Evolutionary conservation across 2,329 filamentous ascomycete species (phyloP), one percentile per base, ranked within the genome.

Genomic region (Magnaporthiopsis poae): DNA sequence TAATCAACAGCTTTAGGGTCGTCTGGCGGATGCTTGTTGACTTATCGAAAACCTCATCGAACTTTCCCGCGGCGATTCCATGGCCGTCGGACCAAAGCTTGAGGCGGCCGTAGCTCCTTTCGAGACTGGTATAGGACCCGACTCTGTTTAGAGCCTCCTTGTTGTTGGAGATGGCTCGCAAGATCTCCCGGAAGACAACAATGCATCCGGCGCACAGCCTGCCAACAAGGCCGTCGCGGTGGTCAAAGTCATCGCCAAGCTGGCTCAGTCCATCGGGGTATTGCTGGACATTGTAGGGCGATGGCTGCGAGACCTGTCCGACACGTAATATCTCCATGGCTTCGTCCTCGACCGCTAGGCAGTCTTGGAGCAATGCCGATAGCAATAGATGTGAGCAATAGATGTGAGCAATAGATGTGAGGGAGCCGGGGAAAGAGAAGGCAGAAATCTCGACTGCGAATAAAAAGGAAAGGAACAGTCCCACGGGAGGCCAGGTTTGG

Each of bases 31-130:
- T n/a, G 59, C 59, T 27, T 12, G 5, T 60, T 18, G 59, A 60
- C 59, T n/a, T 25, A 9, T 60, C 59, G 15, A 60, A 60, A 18
- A 27, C 59, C n/a, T 60, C 59, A 18, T 60, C 59, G 13, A 60
- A 60, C n/a, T 29, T 60, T 25, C 59, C 59, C 2, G n/a, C n/a
- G 9, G 59, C n/a, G 27, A 60, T 60, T 4, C 59, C 59, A 18
- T 60, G 27, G 12, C 59, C 59, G 59, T 60, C 59, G 9, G 59
- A 60, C 59, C 59, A 60, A 60, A 60, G 59, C 59, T 27, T 60
- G n/a, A 60, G 27, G n/a, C 59, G 59, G 27, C 59, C 27, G 12
- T 25, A 60, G 59, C 59, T 60, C 27, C 59, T 25, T 27, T 60
- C 59, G 0, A 60, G 59, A 12, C 59, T 60, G 59, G 27, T 29